Conservation (phyloP, 495 filamentous ascomycete species). For the Entonaema liquescens region DNA sequence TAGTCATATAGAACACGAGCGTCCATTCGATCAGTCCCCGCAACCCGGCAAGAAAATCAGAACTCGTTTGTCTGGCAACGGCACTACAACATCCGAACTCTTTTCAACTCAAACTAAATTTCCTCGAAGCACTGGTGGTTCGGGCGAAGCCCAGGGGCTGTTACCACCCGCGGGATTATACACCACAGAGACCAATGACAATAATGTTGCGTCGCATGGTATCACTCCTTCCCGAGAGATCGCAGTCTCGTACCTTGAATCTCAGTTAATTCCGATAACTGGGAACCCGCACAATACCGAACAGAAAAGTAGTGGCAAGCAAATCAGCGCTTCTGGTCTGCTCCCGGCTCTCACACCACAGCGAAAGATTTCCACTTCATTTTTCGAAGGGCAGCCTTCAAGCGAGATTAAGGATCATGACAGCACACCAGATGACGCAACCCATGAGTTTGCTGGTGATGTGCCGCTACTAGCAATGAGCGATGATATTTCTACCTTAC, state of each 20-base stretch:
- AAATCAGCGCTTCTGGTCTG: conserved; percentile 13
- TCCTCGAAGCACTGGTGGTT: conserved; percentile 2
- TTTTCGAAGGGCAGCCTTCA: conserved; percentile 25
- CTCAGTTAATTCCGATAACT: conserved; percentile 9
- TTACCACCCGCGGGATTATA: neutral
- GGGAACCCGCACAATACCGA: conserved; percentile 21
- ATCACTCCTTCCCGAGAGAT: conserved; percentile 33
- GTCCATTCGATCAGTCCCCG: conserved; percentile 49
- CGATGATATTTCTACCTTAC: neutral
- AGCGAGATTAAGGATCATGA: neutral
- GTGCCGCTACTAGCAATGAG: neutral
- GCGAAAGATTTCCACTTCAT: conserved; percentile 37
- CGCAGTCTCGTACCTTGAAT: conserved; percentile 39
- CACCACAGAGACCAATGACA: neutral
- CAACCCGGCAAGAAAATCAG: conserved; percentile 50
- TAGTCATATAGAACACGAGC: conserved; percentile 52
- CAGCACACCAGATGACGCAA: neutral
- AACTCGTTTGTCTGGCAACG: conserved; percentile 41
- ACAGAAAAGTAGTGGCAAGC: conserved; percentile 5
- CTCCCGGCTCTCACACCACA: conserved; percentile 28
- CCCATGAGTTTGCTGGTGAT: neutral
- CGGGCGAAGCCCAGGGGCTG: conserved; percentile 7
- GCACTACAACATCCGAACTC: conserved; percentile 22
- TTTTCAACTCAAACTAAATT: conserved; percentile 10
- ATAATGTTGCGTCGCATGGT: neutral